phyloP scores from a whole-genome alignment of 2,329 filamentous ascomycete species.

The Trichoderma gracile region DNA sequence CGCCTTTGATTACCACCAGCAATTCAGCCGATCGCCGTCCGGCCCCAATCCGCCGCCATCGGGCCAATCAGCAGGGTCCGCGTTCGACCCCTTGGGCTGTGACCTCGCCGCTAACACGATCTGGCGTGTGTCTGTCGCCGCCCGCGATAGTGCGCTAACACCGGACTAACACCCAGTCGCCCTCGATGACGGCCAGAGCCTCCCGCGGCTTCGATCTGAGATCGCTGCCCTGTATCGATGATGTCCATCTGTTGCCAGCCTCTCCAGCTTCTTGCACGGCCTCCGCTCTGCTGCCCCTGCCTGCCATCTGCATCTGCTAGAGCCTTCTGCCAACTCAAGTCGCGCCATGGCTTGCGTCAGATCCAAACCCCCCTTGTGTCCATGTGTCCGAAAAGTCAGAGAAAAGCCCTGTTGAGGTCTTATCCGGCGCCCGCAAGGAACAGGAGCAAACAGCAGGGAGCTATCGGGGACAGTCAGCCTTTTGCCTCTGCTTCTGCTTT shows the following conservation, averaged over 20 bases:
- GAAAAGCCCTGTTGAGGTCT: too few relatives aligned
- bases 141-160: slow-evolving; percentile 19
- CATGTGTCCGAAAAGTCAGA: neutral
- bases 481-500: neutral
- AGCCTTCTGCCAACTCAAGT: neutral
- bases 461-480: neutral
- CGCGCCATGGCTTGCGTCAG: slow-evolving; percentile 15
- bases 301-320: neutral
- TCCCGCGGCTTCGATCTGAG: slow-evolving; percentile 17
- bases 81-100: neutral
- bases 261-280: too few relatives aligned
- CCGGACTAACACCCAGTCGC: neutral
- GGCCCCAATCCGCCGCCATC: slow-evolving; percentile 8
- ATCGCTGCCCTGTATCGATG: slow-evolving; percentile 13
- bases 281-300: neutral
- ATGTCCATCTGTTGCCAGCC: neutral
- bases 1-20: slow-evolving; percentile 4
- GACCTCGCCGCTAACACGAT: slow-evolving; percentile 1
- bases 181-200: slow-evolving; percentile 17
- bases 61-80: slow-evolving; percentile 20
- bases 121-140: neutral
- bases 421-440: neutral
- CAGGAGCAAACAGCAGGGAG: neutral
- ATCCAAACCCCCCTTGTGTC: neutral
- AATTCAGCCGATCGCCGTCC: slow-evolving; percentile 21